phyloP scores from a whole-genome alignment of 2,329 filamentous ascomycete species.

The Hypomyces perniciosus region DNA sequence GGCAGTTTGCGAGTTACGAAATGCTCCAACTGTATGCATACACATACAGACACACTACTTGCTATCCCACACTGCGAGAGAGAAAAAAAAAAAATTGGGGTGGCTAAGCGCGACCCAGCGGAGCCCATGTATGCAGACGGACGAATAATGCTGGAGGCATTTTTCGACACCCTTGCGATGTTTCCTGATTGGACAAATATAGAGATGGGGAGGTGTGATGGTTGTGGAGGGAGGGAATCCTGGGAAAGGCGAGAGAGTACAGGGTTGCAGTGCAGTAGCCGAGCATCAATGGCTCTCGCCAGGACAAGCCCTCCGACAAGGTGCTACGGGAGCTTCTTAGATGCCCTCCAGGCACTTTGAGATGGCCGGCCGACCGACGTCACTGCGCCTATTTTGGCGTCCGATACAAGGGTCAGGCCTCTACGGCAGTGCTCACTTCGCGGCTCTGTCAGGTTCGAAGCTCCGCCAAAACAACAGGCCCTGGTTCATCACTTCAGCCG shows the following conservation, averaged over 20 bases:
- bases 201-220: neutral
- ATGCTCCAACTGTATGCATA: neutral
- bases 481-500: neutral
- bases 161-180: too few species aligned
- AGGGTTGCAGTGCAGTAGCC: neutral
- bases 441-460: too few species aligned
- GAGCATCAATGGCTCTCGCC: too few species aligned
- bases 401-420: neutral
- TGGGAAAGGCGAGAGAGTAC: neutral
- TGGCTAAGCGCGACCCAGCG: neutral
- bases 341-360: slow-evolving; percentile 4
- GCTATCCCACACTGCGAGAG: neutral
- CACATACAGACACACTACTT: neutral
- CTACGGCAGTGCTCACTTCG: neutral
- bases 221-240: too few species aligned
- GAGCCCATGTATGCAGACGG: neutral
- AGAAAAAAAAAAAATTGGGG: neutral
- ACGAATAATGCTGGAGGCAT: neutral
- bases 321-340: neutral
- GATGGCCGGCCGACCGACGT: slow-evolving; percentile 1
- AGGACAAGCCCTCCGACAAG: neutral
- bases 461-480: too few species aligned
- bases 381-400: slow-evolving; percentile 1
- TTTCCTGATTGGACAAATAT: neutral
- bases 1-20: neutral